Percentiles rank a stretch among this genome's conserved stretches.
Conservation (phyloP, 331 rosid genomes). For the Dryas integrifolia region DNA sequence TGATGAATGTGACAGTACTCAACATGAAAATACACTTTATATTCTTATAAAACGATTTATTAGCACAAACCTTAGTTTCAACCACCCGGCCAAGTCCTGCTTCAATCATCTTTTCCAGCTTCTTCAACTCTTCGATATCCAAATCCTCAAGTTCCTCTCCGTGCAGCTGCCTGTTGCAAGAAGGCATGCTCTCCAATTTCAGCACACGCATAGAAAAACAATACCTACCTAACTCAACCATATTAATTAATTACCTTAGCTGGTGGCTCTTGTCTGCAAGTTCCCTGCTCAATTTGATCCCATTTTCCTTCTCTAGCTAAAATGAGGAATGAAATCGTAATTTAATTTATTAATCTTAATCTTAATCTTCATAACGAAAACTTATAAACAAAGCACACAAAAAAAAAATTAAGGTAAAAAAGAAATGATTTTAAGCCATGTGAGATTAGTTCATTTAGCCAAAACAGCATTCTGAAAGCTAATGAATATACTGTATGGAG, state of each 20-base stretch:
- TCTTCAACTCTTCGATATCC: slow-evolving; percentile 36
- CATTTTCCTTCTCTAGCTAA: slow-evolving; percentile 37
- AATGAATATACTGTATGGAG: not conserved
- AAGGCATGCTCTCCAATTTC: not conserved
- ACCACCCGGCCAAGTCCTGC: slow-evolving; percentile 46
- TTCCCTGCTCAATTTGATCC: slow-evolving; percentile 40
- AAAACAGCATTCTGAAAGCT: no score
- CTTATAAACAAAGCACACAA: no score
- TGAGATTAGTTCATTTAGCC: no score
- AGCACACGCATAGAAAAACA: not conserved
- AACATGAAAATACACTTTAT: no score
- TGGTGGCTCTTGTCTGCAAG: slow-evolving; percentile 39
- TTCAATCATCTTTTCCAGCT: slow-evolving; percentile 47
- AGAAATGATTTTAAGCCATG: no score
- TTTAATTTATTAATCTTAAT: not conserved
- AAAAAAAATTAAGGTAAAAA: no score
- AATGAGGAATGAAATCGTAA: not conserved
- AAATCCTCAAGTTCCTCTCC: slow-evolving; percentile 60
- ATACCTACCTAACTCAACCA: not conserved
- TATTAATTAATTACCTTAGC: slow-evolving; percentile 37
- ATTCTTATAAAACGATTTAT: not conserved
- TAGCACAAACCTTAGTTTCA: slow-evolving; percentile 41
- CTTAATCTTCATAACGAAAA: not conserved
- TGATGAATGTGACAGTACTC: no score
- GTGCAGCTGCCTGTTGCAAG: slow-evolving; percentile 42